Evolutionary conservation across 352 stramenopile species (phyloP).

Genomic region (Globisporangium cederbergense): DNA sequence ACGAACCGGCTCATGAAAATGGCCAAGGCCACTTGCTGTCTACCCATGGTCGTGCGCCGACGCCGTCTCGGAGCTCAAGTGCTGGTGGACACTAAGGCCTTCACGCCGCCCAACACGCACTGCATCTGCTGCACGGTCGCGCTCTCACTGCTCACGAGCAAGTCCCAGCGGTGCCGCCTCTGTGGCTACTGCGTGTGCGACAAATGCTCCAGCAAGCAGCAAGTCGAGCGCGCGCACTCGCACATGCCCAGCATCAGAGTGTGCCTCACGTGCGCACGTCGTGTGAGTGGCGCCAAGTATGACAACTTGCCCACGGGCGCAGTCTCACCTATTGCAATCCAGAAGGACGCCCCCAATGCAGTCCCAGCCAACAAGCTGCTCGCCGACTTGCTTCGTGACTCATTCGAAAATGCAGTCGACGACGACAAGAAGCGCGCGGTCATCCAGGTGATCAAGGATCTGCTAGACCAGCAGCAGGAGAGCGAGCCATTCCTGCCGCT

Average conservation of each 20-base stretch:
- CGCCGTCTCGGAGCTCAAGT: constrained; percentile 31
- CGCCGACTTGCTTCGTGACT: constrained; percentile 36
- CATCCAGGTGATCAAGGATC: constrained; percentile 51
- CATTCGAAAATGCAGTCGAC: constrained; percentile 30
- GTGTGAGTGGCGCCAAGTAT: constrained; percentile 54
- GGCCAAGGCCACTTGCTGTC: constrained; percentile 31
- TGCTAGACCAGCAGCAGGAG: constrained; percentile 37
- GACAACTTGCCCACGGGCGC: constrained; percentile 27
- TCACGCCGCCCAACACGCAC: constrained; percentile 26
- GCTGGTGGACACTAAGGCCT: constrained; percentile 23
- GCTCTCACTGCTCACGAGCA: constrained; percentile 19
- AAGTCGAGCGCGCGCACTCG: constrained; percentile 32
- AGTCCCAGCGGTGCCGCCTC: constrained; percentile 51
- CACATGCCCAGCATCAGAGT: constrained; percentile 29
- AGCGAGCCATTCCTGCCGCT: background rate
- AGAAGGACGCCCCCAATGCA: constrained; percentile 20
- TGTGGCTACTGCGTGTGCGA: constrained; percentile 61
- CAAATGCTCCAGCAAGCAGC: constrained; percentile 36
- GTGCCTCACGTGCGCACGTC: constrained; percentile 49
- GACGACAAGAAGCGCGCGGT: constrained; percentile 24
- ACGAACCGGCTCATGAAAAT: constrained; percentile 32
- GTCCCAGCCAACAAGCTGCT: constrained; percentile 28
- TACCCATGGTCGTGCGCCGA: constrained; percentile 29
- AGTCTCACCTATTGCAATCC: constrained; percentile 23
- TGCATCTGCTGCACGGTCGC: constrained; percentile 29